phyloP scores from a whole-genome alignment of 1,284 basidiomycete genomes.

The Meira miltonrushii region DNA sequence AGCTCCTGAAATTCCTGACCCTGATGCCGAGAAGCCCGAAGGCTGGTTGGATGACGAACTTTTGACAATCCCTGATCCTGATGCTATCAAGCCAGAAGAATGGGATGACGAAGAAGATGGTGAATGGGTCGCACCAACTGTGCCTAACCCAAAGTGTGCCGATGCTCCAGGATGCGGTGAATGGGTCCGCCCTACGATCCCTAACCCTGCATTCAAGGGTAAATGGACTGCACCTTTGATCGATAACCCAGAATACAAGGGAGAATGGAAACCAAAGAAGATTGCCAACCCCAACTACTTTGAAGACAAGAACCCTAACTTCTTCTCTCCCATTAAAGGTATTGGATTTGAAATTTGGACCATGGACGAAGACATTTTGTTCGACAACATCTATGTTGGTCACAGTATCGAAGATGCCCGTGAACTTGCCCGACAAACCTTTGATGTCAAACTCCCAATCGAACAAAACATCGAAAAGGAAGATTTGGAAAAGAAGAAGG shows the following conservation, averaged over 20 bases:
- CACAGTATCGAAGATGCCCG: constrained; percentile 43
- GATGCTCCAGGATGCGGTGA: constrained; percentile 88
- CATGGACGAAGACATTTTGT: constrained; percentile 50
- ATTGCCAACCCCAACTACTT: constrained; percentile 77
- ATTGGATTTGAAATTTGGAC: constrained; percentile 52
- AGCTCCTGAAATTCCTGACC: constrained; percentile 64
- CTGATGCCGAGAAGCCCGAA: constrained; percentile 80
- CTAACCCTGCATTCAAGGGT: constrained; percentile 97
- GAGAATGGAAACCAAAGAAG: constrained; percentile 43
- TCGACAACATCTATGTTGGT: constrained; percentile 52
- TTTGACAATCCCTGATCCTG: constrained; percentile 76
- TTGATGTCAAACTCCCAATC: constrained; percentile 42
- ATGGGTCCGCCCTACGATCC: constrained; percentile 83
- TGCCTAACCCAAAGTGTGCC: constrained; percentile 71
- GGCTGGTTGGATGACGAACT: constrained; percentile 94
- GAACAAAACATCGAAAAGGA: constrained; percentile 41
- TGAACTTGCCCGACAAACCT: constrained; percentile 41
- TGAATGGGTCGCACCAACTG: constrained; percentile 86
- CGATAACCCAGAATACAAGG: constrained; percentile 54
- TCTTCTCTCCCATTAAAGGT: constrained; percentile 58
- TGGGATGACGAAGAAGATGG: constrained; percentile 99
- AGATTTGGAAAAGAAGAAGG: constrained; percentile 14
- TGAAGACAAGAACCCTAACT: constrained; percentile 78
- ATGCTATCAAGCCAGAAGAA: constrained; percentile 94
- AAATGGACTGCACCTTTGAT: constrained; percentile 89